Percentiles rank a stretch among this genome's conserved stretches.
Evolutionary conservation across 805 yeast species (phyloP).

Genomic region (Wickerhamiella cacticola): DNA sequence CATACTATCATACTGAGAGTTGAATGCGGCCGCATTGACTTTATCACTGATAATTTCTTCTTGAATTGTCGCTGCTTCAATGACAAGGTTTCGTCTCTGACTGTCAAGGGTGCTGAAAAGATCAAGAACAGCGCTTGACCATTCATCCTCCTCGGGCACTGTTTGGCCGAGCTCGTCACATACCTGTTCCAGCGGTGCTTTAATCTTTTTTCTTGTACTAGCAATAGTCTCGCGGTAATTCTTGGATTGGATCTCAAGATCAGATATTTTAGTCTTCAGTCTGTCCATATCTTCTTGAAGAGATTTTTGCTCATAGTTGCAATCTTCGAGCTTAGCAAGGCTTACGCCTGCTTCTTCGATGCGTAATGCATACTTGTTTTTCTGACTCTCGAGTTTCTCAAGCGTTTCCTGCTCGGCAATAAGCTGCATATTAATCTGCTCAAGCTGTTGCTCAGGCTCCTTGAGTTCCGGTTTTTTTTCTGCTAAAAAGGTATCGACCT

Average conservation of each 20-base stretch:
- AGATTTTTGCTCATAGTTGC: background rate
- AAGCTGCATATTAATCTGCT: background rate
- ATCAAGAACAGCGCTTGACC: background rate
- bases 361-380: background rate
- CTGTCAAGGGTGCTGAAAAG: background rate
- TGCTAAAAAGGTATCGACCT: background rate
- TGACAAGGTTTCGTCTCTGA: background rate
- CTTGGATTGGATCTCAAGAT: background rate
- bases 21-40: background rate
- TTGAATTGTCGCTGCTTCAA: background rate
- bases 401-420: background rate
- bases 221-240: background rate
- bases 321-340: background rate
- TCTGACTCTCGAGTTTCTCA: background rate
- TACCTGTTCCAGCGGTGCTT: background rate
- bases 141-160: background rate
- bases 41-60: background rate
- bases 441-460: background rate
- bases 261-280: background rate
- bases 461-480: background rate
- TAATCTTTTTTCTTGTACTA: background rate
- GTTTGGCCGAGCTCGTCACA: background rate
- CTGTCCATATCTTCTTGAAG: background rate
- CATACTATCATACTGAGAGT: background rate
- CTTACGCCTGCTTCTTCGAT: background rate